A percentile compares a stretch with the other conserved stretches of the same genome.
Evolutionary conservation across 179 eudicot genomes (phyloP).

Genomic region (Sideroxylon spinosum): DNA sequence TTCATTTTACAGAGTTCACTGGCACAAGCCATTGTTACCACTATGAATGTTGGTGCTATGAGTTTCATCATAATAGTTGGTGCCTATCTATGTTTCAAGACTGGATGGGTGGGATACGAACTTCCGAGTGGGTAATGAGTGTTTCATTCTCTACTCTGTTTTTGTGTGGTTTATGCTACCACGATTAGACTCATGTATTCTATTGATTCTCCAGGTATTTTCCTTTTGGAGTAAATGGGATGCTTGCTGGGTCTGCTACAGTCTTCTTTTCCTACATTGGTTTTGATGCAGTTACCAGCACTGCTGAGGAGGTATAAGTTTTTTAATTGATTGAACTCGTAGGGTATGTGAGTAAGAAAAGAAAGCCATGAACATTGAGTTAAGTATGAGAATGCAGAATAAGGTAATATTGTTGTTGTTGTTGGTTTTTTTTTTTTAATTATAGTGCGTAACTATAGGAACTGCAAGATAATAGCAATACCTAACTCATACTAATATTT

Average conservation of each 20-base stretch:
- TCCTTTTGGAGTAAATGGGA: conserved; percentile 59
- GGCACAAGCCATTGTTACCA: conserved; percentile 54
- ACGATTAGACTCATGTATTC: not conserved
- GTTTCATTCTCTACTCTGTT: not conserved
- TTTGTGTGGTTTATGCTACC: not conserved
- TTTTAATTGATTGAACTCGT: not conserved
- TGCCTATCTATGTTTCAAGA: conserved; percentile 47
- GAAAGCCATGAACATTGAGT: not conserved
- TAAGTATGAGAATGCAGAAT: not conserved
- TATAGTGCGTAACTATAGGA: not conserved
- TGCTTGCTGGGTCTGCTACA: conserved; percentile 68
- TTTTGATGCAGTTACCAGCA: conserved; percentile 68
- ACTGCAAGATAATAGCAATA: not conserved
- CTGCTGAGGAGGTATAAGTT: conserved; percentile 66
- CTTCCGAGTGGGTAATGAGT: conserved; percentile 48
- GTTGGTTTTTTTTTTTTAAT: not conserved
- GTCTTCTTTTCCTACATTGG: conserved; percentile 72
- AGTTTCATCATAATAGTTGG: conserved; percentile 54
- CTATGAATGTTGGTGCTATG: conserved; percentile 52
- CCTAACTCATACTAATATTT: too few relatives aligned
- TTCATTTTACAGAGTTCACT: conserved; percentile 46
- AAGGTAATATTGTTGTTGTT: not conserved
- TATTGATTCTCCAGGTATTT: conserved; percentile 34
- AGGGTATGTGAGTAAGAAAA: not conserved
- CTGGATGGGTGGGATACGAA: conserved; percentile 60